Evolutionary conservation across 257 asterid genomes (phyloP), one percentile per base, ranked within the genome.

Genomic region (Penstemon barbatus): DNA sequence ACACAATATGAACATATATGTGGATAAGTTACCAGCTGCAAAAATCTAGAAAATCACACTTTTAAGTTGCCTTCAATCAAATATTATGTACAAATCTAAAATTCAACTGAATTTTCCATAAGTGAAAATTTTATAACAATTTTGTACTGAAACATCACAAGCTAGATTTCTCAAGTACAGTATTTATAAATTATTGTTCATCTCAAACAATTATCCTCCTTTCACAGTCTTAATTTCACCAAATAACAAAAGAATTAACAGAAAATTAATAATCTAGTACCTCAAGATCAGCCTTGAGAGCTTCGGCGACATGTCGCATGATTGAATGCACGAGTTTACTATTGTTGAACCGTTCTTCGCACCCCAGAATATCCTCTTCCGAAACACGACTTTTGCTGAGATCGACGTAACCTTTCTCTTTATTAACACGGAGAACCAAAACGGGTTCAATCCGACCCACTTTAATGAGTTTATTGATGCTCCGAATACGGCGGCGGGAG

Each of bases 321-420:
- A 94, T 94, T 38, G 99, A 91, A 64, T 94, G 99, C 36, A 94
- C 97, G 51, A 94, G 99, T 81, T 94, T 94, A 71, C 99, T 91
- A 89, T 94, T 94, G 59, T 94, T 94, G 58, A 72, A 94, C 79
- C 96, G 83, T 82, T 94, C 99, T 74, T 94, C 97, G 66, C 99
- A 94, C 4, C 61, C 91, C 72, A 80, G 85, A 64, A 91, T 91
- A 56, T 93, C 99, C 86, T 93, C 99, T 49, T 93, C 99, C 2
- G 97, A 89, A 44, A 93, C 99, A 69, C 99, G 87, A 56, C 99
- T 82, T 76, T 93, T 93, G 77, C 99, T 93, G 36, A 93, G 89
- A 89, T 94, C 99, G 70, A 94, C 89, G 68, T 94, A 94, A 0
- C 99, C 99, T 75, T 94, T 94, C 3, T 94, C 99, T 73, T 94